Evolutionary conservation across 495 filamentous ascomycete species (phyloP).

Genomic region (Aspergillus asperescens): DNA sequence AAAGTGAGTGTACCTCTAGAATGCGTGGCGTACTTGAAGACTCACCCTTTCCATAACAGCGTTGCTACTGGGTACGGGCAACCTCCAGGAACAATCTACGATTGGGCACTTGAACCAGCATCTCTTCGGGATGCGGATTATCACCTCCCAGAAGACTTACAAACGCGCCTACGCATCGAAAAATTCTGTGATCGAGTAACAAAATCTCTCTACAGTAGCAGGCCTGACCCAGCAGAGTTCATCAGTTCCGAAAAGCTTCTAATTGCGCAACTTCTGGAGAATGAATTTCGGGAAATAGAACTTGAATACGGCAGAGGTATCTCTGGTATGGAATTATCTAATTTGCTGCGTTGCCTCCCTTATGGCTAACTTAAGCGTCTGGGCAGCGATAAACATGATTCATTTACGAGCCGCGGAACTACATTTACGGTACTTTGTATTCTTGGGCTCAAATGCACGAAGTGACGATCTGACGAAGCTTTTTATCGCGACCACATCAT

Average conservation of each 20-base stretch:
- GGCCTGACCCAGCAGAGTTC: constrained; percentile 67
- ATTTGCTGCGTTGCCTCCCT: constrained; percentile 50
- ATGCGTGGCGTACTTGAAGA: constrained; percentile 8
- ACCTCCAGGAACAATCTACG: constrained; percentile 77
- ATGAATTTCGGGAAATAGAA: constrained; percentile 51
- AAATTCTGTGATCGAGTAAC: constrained; percentile 82
- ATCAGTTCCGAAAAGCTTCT: constrained; percentile 67
- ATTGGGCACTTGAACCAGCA: constrained; percentile 70
- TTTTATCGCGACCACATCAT: constrained; percentile 54
- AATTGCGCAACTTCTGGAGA: constrained; percentile 52
- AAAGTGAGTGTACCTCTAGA: constrained; percentile 39
- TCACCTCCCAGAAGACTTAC: constrained; percentile 60
- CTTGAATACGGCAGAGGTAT: constrained; percentile 41
- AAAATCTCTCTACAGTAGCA: constrained; percentile 78
- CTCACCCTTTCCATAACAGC: constrained; percentile 32
- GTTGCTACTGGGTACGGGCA: constrained; percentile 89
- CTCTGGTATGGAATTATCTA: constrained; percentile 42
- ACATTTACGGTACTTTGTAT: constrained; percentile 44
- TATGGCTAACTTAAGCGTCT: constrained; percentile 53
- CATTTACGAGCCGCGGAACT: constrained; percentile 44
- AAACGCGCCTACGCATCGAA: constrained; percentile 72
- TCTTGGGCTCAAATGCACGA: constrained; percentile 54
- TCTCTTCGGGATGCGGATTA: constrained; percentile 60
- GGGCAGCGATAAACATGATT: constrained; percentile 56
- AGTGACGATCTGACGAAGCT: constrained; percentile 64